Conservation (phyloP, 352 stramenopile genomes). For the Globisporangium apiculatum region DNA sequence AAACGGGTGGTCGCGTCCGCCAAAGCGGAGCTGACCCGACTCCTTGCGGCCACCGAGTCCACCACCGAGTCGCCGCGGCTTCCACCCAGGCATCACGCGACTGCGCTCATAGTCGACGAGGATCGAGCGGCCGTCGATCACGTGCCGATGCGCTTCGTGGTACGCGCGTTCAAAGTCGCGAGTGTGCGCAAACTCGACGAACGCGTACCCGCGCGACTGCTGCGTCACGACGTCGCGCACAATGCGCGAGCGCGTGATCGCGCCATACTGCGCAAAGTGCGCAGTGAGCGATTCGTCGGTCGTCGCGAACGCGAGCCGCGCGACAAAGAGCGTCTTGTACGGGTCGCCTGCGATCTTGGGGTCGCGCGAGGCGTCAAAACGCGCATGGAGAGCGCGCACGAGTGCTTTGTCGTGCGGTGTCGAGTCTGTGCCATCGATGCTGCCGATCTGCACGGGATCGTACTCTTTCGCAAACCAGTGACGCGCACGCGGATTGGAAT, state of each 20-base stretch:
- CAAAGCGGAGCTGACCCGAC: slow-evolving; percentile 79
- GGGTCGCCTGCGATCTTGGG: slow-evolving; percentile 57
- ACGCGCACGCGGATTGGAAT: background rate
- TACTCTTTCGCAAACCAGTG: slow-evolving; percentile 69
- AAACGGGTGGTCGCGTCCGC: slow-evolving; percentile 68
- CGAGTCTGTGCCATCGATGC: slow-evolving; percentile 63
- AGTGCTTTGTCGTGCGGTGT: slow-evolving; percentile 60
- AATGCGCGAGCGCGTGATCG: slow-evolving; percentile 42
- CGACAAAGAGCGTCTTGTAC: slow-evolving; percentile 68
- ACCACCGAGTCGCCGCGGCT: slow-evolving; percentile 68
- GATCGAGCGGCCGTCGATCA: slow-evolving; percentile 53
- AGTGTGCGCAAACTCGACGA: slow-evolving; percentile 62
- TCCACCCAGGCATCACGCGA: slow-evolving; percentile 77
- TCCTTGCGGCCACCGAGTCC: slow-evolving; percentile 74
- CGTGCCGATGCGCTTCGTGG: slow-evolving; percentile 32
- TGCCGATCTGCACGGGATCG: slow-evolving; percentile 54
- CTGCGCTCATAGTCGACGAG: slow-evolving; percentile 76
- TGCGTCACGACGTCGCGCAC: slow-evolving; percentile 58
- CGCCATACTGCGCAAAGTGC: slow-evolving; percentile 44
- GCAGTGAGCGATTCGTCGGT: slow-evolving; percentile 34
- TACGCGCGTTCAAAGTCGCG: slow-evolving; percentile 55
- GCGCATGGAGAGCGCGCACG: slow-evolving; percentile 30
- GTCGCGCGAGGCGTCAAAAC: slow-evolving; percentile 50
- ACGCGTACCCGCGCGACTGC: slow-evolving; percentile 71
- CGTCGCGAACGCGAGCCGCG: slow-evolving; percentile 47